phyloP scores from a whole-genome alignment of 2,329 filamentous ascomycete genomes.

The Sporothrix dimorphospora region DNA sequence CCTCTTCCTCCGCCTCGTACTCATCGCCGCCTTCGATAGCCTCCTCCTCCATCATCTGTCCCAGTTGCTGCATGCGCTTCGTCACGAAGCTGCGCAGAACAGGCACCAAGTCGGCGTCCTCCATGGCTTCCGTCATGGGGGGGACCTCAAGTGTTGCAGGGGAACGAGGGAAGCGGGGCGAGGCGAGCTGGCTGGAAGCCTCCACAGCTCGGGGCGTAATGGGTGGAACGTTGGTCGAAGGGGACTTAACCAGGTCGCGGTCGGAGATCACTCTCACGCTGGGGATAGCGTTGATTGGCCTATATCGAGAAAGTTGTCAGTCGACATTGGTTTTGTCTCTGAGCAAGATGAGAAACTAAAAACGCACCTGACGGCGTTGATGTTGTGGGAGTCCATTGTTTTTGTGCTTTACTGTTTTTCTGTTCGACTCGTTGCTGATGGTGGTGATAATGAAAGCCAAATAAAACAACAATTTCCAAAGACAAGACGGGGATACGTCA shows the following conservation, averaged over 20 bases:
- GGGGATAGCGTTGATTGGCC: not conserved
- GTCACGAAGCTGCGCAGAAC: not conserved
- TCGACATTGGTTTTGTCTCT: not conserved
- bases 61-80: not conserved
- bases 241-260: not conserved
- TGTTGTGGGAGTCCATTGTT: not conserved
- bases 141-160: not conserved
- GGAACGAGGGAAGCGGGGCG: not conserved
- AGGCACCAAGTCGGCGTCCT: not conserved
- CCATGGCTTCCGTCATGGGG: not conserved
- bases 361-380: not conserved
- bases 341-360: not conserved
- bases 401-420: not conserved
- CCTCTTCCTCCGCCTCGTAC: not conserved
- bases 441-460: no score
- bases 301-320: not conserved
- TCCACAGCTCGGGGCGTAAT: not conserved
- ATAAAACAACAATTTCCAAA: no score
- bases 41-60: not conserved
- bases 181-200: not conserved
- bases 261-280: not conserved
- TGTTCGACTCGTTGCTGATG: not conserved
- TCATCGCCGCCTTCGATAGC: not conserved
- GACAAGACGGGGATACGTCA: not conserved
- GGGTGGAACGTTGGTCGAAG: not conserved